Evolutionary conservation across 495 filamentous ascomycete species (phyloP), one percentile per base, ranked within the genome.

Genomic region (Xylaria acuta): DNA sequence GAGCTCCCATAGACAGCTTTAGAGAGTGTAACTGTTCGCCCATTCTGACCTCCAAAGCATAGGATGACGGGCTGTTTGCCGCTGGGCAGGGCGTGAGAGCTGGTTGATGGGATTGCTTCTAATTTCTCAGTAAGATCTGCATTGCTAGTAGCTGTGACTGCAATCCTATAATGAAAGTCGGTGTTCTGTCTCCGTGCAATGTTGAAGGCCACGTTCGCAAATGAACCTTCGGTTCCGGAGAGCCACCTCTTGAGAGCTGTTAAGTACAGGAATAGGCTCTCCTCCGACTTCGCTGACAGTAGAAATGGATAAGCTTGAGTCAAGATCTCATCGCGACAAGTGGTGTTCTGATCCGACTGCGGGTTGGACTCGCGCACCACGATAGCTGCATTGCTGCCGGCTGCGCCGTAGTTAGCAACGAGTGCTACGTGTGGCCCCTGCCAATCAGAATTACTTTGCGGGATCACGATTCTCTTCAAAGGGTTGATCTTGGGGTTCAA

Each of bases 401-500:
- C 73, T 12, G 78, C 77, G n/a, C 76, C 78, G 43, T 78, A 80
- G 62, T 75, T 79, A 58, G 81, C 78, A 27, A 79, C 66, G 71
- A 74, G 0, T 76, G 70, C 85, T 84, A 87, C 3, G 74, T 64
- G 8, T 53, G 62, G 1, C 79, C 4, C 25, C 72, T 65, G 0
- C 76, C 83, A 5, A 70, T 79, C 69, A 9, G 88, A 78, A 0
- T 78, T 80, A 41, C 86, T 85, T 60, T 60, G 58, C 20, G 58
- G 58, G n/a, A 60, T 60, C 32, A 60, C 34, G 34, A 60, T 60
- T 22, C 16, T 76, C 56, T 20, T 70, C 69, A 0, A 77, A 49
- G 18, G 80, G 40, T 1, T 74, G 54, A 86, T 81, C 53, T 75
- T 79, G 0, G 84, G 86, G 70, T 86, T 88, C 14, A 88, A 72